Percentiles rank a stretch among this genome's conserved stretches.
Conservation (phyloP, 495 filamentous ascomycete species). For the Neurospora sp. region DNA sequence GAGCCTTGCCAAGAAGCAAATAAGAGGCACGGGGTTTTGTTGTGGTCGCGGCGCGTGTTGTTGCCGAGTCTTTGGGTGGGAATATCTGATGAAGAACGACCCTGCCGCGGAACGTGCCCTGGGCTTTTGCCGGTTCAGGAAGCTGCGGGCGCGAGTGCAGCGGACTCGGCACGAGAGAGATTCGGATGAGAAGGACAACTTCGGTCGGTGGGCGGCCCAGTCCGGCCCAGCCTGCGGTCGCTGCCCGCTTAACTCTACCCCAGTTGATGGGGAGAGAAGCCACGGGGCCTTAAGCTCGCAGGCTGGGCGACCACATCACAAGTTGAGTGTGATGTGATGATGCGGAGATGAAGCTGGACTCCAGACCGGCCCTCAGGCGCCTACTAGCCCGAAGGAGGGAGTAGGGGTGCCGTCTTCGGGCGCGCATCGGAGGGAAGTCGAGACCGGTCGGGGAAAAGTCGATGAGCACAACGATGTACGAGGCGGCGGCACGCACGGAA, state of each 20-base stretch:
- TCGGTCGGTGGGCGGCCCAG: neutral
- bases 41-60: slow-evolving; percentile 8
- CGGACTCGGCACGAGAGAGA: neutral
- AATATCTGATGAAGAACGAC: no score
- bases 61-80: slow-evolving; percentile 15
- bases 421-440: neutral
- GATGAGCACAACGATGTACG: neutral
- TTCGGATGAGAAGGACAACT: neutral
- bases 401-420: neutral
- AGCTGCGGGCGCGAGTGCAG: neutral
- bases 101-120: no score
- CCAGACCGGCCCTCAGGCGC: neutral
- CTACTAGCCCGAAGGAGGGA: neutral
- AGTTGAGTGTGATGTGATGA: neutral
- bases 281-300: neutral
- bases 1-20: slow-evolving; percentile 27
- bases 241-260: neutral
- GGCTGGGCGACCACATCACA: neutral
- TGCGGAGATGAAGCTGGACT: neutral
- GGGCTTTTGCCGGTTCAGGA: neutral
- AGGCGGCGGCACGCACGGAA: neutral
- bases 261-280: neutral
- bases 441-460: neutral
- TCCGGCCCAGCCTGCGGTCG: neutral
- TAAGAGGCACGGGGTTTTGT: slow-evolving; percentile 10